Conservation (phyloP, 345 rosid species). For the Adansonia digitata region DNA sequence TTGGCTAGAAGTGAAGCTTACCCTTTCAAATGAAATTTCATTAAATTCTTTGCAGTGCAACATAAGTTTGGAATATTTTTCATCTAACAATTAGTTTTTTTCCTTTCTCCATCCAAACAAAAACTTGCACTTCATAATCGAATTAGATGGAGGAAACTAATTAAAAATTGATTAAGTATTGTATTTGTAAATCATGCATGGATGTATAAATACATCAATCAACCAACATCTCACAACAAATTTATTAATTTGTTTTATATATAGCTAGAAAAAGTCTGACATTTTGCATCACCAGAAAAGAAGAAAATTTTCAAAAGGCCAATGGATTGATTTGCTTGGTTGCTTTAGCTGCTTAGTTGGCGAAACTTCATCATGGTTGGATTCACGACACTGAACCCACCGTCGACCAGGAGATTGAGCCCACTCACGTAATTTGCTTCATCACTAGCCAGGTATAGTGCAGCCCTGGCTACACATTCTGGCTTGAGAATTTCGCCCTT, state of each 20-base stretch:
- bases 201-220: not conserved
- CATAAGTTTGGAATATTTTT: not conserved
- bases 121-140: not conserved
- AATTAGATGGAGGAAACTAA: not conserved
- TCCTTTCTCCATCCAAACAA: not conserved
- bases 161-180: not conserved
- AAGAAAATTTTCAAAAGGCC: not conserved
- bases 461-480: slow-evolving; percentile 31
- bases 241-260: not conserved
- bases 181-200: not conserved
- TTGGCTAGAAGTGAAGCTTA: not conserved
- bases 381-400: slow-evolving; percentile 33
- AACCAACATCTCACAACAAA: not conserved
- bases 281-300: not conserved
- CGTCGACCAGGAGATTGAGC: slow-evolving; percentile 38
- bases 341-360: too few species aligned
- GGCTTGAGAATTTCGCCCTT: slow-evolving; percentile 24
- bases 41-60: slow-evolving; percentile 1
- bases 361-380: slow-evolving; percentile 19
- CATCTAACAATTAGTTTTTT: not conserved
- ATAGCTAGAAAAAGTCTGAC: not conserved
- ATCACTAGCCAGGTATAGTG: slow-evolving; percentile 37
- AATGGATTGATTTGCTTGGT: not conserved
- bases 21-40: not conserved
- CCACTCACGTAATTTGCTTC: slow-evolving; percentile 42